Evolutionary conservation across 148 eudicot species (phyloP).

Genomic region (Amaranthus palmeri): DNA sequence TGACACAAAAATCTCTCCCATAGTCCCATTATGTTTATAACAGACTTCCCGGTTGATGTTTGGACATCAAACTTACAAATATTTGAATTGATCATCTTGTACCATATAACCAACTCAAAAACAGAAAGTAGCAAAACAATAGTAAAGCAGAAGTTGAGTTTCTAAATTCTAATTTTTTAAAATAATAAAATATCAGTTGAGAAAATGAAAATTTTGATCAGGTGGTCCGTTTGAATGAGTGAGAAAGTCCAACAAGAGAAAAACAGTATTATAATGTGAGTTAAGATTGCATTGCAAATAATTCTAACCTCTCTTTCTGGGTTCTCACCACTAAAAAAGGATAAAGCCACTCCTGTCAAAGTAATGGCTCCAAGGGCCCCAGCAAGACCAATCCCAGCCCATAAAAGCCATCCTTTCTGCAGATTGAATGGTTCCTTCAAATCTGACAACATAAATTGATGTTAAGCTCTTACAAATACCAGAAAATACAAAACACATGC

Average conservation of each 20-base stretch:
- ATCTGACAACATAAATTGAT: constrained; percentile 45
- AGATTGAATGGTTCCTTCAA: constrained; percentile 73
- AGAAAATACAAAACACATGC: background rate
- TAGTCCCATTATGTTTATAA: too few relatives aligned
- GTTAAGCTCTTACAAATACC: constrained; percentile 12
- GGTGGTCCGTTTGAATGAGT: too few relatives aligned
- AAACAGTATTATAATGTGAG: background rate
- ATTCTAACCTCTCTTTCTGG: constrained; percentile 87
- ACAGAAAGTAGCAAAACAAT: too few relatives aligned
- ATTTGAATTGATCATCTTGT: too few relatives aligned
- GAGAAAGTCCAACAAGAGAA: background rate
- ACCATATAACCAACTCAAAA: too few relatives aligned
- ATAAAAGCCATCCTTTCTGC: constrained; percentile 86
- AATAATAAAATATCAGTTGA: too few relatives aligned
- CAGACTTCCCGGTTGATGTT: too few relatives aligned
- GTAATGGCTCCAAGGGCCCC: constrained; percentile 72
- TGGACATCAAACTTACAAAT: too few relatives aligned
- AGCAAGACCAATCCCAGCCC: constrained; percentile 82
- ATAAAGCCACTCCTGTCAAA: constrained; percentile 63
- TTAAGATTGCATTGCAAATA: background rate
- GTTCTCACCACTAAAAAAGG: constrained; percentile 59
- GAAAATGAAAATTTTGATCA: too few relatives aligned
- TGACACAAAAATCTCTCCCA: too few relatives aligned
- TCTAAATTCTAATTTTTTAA: too few relatives aligned
- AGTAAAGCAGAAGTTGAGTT: too few relatives aligned